A percentile compares a stretch with the other conserved stretches of the same genome.
Evolutionary conservation across 2,329 filamentous ascomycete genomes (phyloP).

Genomic region (Talaromyces sp.): DNA sequence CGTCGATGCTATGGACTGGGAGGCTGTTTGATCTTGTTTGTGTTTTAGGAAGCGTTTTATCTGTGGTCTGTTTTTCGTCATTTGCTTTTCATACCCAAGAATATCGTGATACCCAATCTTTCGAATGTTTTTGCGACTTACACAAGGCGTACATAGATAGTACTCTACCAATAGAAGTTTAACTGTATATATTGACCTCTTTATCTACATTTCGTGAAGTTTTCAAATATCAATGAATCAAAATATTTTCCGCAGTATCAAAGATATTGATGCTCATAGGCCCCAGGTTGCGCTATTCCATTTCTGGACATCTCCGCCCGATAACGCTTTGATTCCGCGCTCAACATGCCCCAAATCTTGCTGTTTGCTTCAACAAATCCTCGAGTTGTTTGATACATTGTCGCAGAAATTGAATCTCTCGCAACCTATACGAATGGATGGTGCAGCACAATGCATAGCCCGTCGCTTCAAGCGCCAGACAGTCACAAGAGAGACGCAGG

Average conservation of each 20-base stretch:
- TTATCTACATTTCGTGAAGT: background rate
- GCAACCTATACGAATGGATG: background rate
- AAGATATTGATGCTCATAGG: background rate
- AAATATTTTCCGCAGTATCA: background rate
- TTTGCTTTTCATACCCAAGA: constrained; percentile 2
- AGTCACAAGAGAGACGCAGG: constrained; percentile 5
- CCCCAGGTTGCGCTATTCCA: background rate
- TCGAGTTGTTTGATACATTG: background rate
- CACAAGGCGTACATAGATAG: background rate
- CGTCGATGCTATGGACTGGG: constrained; percentile 57
- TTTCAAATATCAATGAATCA: background rate
- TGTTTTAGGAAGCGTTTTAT: background rate
- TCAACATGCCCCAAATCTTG: background rate
- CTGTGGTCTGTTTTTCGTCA: background rate
- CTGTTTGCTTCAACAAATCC: background rate
- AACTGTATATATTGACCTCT: background rate
- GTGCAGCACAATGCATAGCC: background rate
- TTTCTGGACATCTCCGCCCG: background rate
- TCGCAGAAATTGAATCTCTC: background rate
- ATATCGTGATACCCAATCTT: background rate
- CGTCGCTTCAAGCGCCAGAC: background rate
- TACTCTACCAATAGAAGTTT: background rate
- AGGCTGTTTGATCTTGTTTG: constrained; percentile 26
- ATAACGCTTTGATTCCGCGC: background rate
- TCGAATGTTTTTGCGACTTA: background rate